Percentiles rank a stretch among this genome's conserved stretches.
These are phyloP conservation scores for Salvia hispanica DNA, from an alignment of 257 asterid genomes.

Conservation along the genomic window DNA sequence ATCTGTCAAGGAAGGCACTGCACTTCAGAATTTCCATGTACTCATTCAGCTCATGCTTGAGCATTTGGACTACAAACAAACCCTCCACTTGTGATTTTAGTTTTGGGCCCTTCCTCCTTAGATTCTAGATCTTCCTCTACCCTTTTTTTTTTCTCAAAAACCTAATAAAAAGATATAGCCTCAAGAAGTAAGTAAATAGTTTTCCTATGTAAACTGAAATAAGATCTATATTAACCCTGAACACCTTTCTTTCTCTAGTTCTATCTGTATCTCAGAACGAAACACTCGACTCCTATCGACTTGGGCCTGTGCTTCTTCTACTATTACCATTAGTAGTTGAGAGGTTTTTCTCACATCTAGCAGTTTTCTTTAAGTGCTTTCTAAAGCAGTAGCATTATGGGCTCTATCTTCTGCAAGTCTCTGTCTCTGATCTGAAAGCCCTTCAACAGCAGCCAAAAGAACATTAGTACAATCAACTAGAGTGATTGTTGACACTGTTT, in stretches of 20 bases:
- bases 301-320: conserved; percentile 73
- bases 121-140: conserved; percentile 80
- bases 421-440: conserved; percentile 65
- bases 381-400: conserved; percentile 51
- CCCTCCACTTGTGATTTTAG: conserved; percentile 63
- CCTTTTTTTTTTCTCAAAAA: conserved; percentile 84
- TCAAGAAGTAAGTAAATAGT: conserved; percentile 17
- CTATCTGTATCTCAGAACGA: conserved; percentile 79
- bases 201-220: background rate
- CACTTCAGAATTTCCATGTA: conserved; percentile 90
- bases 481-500: conserved; percentile 16
- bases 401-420: conserved; percentile 73
- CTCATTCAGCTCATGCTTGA: conserved; percentile 73
- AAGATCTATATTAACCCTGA: conserved; percentile 15
- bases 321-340: conserved; percentile 50
- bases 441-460: conserved; percentile 69
- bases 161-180: conserved; percentile 39
- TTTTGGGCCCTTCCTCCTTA: conserved; percentile 62
- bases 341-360: conserved; percentile 63
- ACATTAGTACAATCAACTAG: conserved; percentile 27
- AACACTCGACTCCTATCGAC: conserved; percentile 58
- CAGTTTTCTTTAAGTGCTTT: conserved; percentile 61
- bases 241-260: conserved; percentile 87
- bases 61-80: conserved; percentile 68
- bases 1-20: conserved; percentile 78